These are phyloP conservation scores for Starmerella roubikii DNA, from an alignment of 805 yeast genomes.

Conservation along the genomic window DNA sequence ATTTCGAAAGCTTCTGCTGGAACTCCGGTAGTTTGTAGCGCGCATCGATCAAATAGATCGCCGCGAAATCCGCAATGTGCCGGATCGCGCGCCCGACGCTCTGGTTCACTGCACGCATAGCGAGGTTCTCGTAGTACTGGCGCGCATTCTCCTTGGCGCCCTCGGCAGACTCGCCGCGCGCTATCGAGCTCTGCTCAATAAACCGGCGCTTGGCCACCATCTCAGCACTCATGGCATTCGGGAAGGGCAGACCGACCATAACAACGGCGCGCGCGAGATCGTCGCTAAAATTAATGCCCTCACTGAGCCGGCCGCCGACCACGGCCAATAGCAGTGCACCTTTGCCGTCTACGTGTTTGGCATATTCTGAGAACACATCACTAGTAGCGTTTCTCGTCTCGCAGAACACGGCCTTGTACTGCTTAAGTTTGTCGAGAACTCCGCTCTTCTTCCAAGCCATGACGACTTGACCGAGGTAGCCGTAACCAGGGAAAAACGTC, in stretches of 20 bases:
- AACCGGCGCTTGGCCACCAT: constrained; percentile 55
- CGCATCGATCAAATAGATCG: constrained; percentile 55
- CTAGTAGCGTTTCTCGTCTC: constrained; percentile 41
- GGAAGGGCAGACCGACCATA: constrained; percentile 82
- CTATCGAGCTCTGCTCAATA: constrained; percentile 40
- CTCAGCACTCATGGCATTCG: constrained; percentile 73
- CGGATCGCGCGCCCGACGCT: constrained; percentile 86
- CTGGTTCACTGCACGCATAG: constrained; percentile 86
- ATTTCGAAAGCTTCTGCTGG: constrained; percentile 49
- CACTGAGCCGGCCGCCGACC: constrained; percentile 86
- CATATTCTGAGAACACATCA: constrained; percentile 38
- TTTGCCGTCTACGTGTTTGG: constrained; percentile 28
- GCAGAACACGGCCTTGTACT: constrained; percentile 31
- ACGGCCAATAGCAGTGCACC: constrained; percentile 72
- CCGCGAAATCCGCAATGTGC: constrained; percentile 68
- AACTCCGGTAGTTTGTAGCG: constrained; percentile 40
- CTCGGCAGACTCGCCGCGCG: constrained; percentile 34
- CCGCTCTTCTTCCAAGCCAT: constrained; percentile 36
- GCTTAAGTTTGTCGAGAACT: constrained; percentile 22
- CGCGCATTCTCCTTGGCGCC: constrained; percentile 32
- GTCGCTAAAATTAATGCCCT: constrained; percentile 85
- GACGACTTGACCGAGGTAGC: constrained; percentile 43
- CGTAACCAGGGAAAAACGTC: constrained; percentile 74
- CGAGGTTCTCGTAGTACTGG: constrained; percentile 63
- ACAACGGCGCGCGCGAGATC: constrained; percentile 75